Evolutionary conservation across 208 protist species (phyloP), one percentile per base, ranked within the genome.

Genomic region (Acanthamoeba triangularis): DNA sequence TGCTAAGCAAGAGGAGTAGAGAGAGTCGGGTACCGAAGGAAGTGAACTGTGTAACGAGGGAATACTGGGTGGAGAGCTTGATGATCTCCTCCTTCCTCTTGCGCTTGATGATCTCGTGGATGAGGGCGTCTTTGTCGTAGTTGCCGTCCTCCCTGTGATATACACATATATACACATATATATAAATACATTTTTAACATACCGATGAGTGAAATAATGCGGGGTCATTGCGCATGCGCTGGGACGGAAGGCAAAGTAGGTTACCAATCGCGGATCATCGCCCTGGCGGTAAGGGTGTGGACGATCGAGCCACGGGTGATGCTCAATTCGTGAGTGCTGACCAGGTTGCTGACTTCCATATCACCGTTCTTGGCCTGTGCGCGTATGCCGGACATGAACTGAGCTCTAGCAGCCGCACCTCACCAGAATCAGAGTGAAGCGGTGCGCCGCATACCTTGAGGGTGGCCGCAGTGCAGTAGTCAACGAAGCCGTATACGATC

Each of bases 181-280:
- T n/a, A n/a, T n/a, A n/a, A n/a, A n/a, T n/a, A n/a, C n/a, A n/a
- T n/a, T n/a, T n/a, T n/a, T n/a, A n/a, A n/a, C n/a, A n/a, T n/a
- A n/a, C n/a, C n/a, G n/a, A n/a, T n/a, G n/a, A n/a, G n/a, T n/a
- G n/a, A n/a, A n/a, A 44, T 37, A 41, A 3, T 41, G 69, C 11
- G 69, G 28, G n/a, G 16, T 8, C 11, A 35, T 14, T 33, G 33
- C 13, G 23, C 33, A 13, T 13, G 52, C 52, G 8, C 10, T 1
- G 8, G 2, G 2, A 13, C 1, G 52, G 49, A 82, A 20, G 2
- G 25, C 10, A 47, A 65, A 37, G 1, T 1, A 30, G 23, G 59
- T 41, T 82, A 82, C 72, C 96, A 97, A 56, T 97, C 96, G 47
- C 96, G 95, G 37, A 97, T 96, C 90, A 97, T 91, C 3, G 95